Conservation (phyloP, 345 rosid genomes). For the Chamaenerion angustifolium region DNA sequence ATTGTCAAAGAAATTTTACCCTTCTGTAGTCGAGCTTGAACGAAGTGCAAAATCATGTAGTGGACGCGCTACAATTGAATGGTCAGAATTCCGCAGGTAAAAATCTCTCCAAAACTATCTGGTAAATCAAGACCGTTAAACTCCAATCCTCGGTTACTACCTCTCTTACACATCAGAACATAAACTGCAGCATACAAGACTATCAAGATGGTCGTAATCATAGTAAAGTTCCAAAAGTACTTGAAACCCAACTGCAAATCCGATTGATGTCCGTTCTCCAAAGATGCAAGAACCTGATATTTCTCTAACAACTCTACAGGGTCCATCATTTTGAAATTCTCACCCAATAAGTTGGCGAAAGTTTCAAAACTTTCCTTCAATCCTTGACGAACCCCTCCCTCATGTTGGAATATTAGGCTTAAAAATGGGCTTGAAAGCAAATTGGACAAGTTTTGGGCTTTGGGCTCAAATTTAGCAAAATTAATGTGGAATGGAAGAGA, state of each 20-base stretch:
- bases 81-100: slow-evolving; percentile 42
- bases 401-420: no score
- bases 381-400: slow-evolving; percentile 78
- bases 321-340: slow-evolving; percentile 31
- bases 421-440: no score
- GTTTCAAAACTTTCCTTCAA: slow-evolving; percentile 62
- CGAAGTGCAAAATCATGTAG: slow-evolving; percentile 50
- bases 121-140: slow-evolving; percentile 68
- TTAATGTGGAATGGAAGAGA: no score
- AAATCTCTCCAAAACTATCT: slow-evolving; percentile 74
- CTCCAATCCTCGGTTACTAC: slow-evolving; percentile 54
- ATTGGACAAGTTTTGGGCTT: no score
- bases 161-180: slow-evolving; percentile 35
- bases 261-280: slow-evolving; percentile 51
- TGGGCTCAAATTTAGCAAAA: no score
- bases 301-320: slow-evolving; percentile 21
- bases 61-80: slow-evolving; percentile 51
- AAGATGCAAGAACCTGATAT: slow-evolving; percentile 42
- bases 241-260: slow-evolving; percentile 43
- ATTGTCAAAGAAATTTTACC: slow-evolving; percentile 20
- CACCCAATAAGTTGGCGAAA: slow-evolving; percentile 40
- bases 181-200: slow-evolving; percentile 43
- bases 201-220: slow-evolving; percentile 39
- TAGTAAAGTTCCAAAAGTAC: slow-evolving; percentile 59
- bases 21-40: slow-evolving; percentile 53